Evolutionary conservation across 768 basidiomycete species (phyloP), one percentile per base, ranked within the genome.

Genomic region (Gymnopilus junonius): DNA sequence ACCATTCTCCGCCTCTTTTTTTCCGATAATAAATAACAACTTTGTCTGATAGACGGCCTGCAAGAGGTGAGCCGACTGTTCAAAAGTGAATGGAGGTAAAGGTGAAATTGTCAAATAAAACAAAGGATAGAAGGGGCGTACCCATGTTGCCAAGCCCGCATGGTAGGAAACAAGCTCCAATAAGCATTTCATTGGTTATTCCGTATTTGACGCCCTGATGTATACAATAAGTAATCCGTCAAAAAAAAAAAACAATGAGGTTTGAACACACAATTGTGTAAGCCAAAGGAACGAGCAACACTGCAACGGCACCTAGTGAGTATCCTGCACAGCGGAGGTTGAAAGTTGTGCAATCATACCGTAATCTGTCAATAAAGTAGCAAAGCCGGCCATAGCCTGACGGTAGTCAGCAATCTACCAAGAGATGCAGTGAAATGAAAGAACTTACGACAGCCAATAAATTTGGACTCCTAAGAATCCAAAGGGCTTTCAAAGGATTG

Each of bases 121-220:
- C n/a, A n/a, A n/a, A n/a, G n/a, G n/a, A 23, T 4, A 23, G 21
- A 7, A 42, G 32, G 61, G 6, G 75, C 86, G 25, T 60, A 88
- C 88, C 74, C 68, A 86, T 80, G 65, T 86, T 86, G 11, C 87
- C 89, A 7, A 87, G 39, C 2, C 88, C 88, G n/a, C 75, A 73
- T 0, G 87, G 88, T 2, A 87, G 70, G 73, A 88, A 88, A 65
- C 85, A 86, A 0, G 83, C 82, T 7, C 89, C 87, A 42, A 89
- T 81, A 14, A 86, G 59, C 0, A 83, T 85, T 65, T 85, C 81
- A 65, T 86, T 89, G 4, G 75, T 76, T 56, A 91, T 86, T 20
- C 77, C 70, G 69, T 89, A 90, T 40, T 77, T 77, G 21, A 71
- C 76, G 2, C 87, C 91, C 90, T 92, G 45, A 8, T 14, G 3